Evolutionary conservation across 768 basidiomycete genomes (phyloP), one percentile per base, ranked within the genome.

Genomic region (Lactifluus pinguis): DNA sequence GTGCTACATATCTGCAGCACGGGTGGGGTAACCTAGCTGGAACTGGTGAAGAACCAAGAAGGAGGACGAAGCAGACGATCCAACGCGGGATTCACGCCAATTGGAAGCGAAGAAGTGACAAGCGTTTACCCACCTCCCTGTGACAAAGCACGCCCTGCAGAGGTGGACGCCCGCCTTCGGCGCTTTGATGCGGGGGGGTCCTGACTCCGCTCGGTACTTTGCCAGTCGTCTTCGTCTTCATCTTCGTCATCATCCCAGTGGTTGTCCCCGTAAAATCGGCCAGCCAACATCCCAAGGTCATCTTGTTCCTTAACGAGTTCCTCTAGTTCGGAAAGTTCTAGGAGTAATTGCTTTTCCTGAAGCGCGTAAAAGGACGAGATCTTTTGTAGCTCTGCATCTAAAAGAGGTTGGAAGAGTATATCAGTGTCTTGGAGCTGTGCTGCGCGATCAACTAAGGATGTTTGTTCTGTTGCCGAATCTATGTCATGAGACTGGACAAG

Each of bases 361-460:
- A 72, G 68, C 50, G 80, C 79, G 71, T 98, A 98, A 71, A 98
- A 98, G 0, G 75, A 55, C 21, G 76, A 73, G 17, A 98, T 85
- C 79, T 94, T 97, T 68, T 78, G 76, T 34, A 95, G 77, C 68
- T 99, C 94, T 62, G 80, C 77, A 71, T 97, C 87, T 34, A 97
- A 79, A 0, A 93, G 77, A 0, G 87, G 83, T 9, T 79, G 71
- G 71, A 98, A 98, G 17, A 79, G 72, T 14, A 71, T 69, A 68
- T 91, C 83, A 14, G 82, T 80, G 34, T 66, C 63, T 49, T 65
- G 74, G 68, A 44, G 76, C 67, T 6, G 68, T 39, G 41, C 75
- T 70, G 8, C 62, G 19, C 73, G 68, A 50, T 74, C 72, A 41
- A 89, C 77, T 32, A 92, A 77, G 1, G 82, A 72, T 3, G 82